A percentile compares a stretch with the other conserved stretches of the same genome.
These are phyloP conservation scores for Coniferiporia weirii DNA, from an alignment of 1,284 basidiomycete genomes.

Conservation along the genomic window DNA sequence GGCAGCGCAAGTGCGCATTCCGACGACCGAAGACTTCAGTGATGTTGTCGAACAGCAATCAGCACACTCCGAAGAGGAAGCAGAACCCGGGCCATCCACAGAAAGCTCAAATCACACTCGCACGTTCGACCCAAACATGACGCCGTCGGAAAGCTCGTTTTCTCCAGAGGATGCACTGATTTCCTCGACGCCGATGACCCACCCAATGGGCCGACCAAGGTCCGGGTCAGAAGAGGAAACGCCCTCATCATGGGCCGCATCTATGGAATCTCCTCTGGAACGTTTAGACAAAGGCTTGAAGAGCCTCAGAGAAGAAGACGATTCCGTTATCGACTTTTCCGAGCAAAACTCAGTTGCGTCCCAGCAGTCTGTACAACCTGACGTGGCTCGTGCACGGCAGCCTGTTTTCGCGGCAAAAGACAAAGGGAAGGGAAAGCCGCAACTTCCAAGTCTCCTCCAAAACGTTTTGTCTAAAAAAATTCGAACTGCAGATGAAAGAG, in stretches of 20 bases:
- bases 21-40: conserved; percentile 61
- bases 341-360: conserved; percentile 21
- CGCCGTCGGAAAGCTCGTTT: conserved; percentile 47
- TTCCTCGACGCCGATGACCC: conserved; percentile 70
- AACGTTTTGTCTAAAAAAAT: conserved; percentile 48
- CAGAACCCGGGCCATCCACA: conserved; percentile 23
- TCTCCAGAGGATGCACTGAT: conserved; percentile 59
- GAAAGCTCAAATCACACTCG: conserved; percentile 31
- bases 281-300: conserved; percentile 65
- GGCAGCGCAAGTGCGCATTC: conserved; percentile 81
- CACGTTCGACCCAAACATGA: conserved; percentile 30
- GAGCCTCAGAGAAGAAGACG: conserved; percentile 42
- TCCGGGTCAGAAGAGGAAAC: conserved; percentile 28
- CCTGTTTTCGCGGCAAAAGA: conserved; percentile 22
- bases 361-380: conserved; percentile 17
- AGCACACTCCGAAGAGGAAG: conserved; percentile 26
- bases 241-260: conserved; percentile 59
- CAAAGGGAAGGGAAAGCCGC: conserved; percentile 45
- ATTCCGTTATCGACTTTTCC: conserved; percentile 12
- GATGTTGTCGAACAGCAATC: conserved; percentile 39
- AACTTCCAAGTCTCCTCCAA: conserved; percentile 37
- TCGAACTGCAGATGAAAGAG: conserved; percentile 25
- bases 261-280: conserved; percentile 72
- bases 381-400: conserved; percentile 20
- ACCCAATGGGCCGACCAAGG: conserved; percentile 31